Base-by-base conservation (phyloP, 1,139 yeast genomes). In the Suhomyces ambrosiae region DNA sequence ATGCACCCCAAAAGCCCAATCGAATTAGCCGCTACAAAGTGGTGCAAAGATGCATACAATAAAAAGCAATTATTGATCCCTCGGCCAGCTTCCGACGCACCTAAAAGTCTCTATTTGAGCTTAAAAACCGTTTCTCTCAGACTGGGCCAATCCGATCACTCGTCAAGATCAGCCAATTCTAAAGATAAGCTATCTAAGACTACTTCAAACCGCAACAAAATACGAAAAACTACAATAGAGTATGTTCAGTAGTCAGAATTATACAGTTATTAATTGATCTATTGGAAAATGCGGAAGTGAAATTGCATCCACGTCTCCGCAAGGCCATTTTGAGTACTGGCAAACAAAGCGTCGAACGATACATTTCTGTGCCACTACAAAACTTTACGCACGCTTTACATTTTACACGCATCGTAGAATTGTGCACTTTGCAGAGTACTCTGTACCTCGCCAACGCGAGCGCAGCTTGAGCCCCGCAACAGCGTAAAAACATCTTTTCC, bases 341-440 rank as follows among this genome's bases (percentile, higher is more conserved):
- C 27, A 16, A 31, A 10, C 25, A 12, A 26, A 32, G 27, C 35
- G 35, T 32, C 35, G 30, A 32, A 26, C 35, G 35, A 32, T 26
- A 19, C 26, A 25, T 17, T 19, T 32, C 16, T 17, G 19, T 21
- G 25, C 24, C 25, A 18, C 15, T 19, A 18, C 18, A 26, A 10
- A 15, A 30, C 27, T 9, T 24, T 23, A 12, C 19, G 21, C 27
- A 23, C 11, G 22, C 13, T 30, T 14, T 23, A 15, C 26, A 11
- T 12, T 23, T 15, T n/a, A 6, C 27, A 23, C n/a, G n/a, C n/a
- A n/a, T n/a, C n/a, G n/a, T n/a, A n/a, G n/a, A n/a, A 12, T 30
- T 4, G 13, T 24, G 22, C 22, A 19, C 22, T 9, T 7, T 19
- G 22, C 22, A 19, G 22, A 2, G 28, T n/a, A 18, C n/a, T 8